Conservation (phyloP, 129 eudicot species). For the Helichrysum umbraculigerum region DNA sequence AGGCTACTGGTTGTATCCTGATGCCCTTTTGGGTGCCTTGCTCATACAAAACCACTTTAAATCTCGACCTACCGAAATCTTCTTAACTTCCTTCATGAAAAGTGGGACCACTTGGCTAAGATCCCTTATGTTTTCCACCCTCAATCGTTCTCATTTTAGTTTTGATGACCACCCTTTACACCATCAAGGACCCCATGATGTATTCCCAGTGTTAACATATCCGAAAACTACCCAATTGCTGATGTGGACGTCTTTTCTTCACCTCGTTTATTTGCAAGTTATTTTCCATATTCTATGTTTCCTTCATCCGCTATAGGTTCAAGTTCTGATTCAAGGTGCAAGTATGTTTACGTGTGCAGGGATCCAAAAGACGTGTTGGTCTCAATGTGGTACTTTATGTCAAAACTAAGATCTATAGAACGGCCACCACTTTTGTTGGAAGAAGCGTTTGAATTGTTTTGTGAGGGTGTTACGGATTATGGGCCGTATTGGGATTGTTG, state of each 20-base stretch:
- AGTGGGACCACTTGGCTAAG: neutral
- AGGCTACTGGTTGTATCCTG: neutral
- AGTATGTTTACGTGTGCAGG: neutral
- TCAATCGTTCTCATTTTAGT: neutral
- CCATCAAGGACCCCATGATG: neutral
- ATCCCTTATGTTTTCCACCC: neutral
- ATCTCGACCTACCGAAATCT: neutral
- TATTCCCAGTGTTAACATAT: neutral
- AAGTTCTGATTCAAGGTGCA: neutral
- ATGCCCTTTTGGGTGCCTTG: neutral
- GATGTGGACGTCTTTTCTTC: neutral
- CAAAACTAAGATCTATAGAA: neutral
- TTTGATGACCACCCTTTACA: neutral
- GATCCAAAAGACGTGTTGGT: neutral
- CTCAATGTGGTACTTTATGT: neutral
- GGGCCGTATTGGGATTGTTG: conserved; percentile 6
- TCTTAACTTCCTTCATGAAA: neutral
- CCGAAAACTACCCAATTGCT: neutral
- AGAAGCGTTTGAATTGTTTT: neutral
- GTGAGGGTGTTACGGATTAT: neutral
- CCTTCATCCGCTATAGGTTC: neutral
- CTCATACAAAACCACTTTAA: neutral
- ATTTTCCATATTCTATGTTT: neutral
- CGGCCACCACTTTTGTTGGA: neutral
- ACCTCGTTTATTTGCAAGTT: neutral